Base-by-base conservation (phyloP, 164 flowering plant species). In the Vitis labrusca region DNA sequence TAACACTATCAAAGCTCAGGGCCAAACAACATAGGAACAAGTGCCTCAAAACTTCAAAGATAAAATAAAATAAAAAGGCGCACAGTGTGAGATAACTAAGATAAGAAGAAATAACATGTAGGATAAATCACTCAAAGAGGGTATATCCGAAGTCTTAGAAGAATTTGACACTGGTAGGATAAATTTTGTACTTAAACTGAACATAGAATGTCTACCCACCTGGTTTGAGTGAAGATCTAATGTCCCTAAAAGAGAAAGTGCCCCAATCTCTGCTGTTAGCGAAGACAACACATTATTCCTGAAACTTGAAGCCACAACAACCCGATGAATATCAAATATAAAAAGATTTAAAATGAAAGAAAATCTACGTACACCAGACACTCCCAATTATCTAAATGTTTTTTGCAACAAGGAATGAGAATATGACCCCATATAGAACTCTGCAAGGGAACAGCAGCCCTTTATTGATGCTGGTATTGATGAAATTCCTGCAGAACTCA, bases 191-290 rank as follows among this genome's bases (percentile, higher is more conserved):
- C 7, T 11, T 13, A 5, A 61, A 16, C 13, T 23, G 15, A 62
- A n/a, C 10, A 16, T 50, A 17, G 29, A 16, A 64, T 2, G 27
- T 71, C 13, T 19, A 59, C 65, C 19, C 66, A 95, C 99, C 96
- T 88, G 87, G 73, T 96, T 96, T 71, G 97, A 93, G 80, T 87
- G 98, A 75, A 96, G 95, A 88, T 96, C 97, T 44, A 96, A 82
- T 56, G 92, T 93, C 66, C 95, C 94, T 61, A 93, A 73, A 14
- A 63, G 73, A 66, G 91, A 81, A 67, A 96, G 89, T 48, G 71
- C 84, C 73, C 97, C 97, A 4, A 96, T 74, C 78, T 88, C 97
- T 23, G 80, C 73, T 54, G 99, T 97, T 69, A 96, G 78, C 61
- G 94, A 74, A 68, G 90, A 78, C 63, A 96, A 78, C 62, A 75